Percentiles rank a stretch among this genome's conserved stretches.
phyloP scores from a whole-genome alignment of 176 grass and related monocot genomes.

The Otatea glauca region DNA sequence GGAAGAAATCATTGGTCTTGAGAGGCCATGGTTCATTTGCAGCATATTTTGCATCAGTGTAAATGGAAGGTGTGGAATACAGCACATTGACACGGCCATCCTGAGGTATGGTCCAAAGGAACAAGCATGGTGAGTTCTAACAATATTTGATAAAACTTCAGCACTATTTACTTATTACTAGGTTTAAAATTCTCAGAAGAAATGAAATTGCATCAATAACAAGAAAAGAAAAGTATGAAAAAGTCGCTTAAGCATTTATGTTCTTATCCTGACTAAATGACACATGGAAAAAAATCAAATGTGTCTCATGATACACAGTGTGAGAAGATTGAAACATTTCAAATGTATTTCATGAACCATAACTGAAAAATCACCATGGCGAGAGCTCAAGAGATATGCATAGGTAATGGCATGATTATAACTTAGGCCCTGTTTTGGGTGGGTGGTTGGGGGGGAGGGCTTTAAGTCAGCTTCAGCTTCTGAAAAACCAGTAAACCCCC shows the following conservation, averaged over 20 bases:
- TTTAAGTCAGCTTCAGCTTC: too few relatives aligned
- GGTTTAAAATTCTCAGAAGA: slow-evolving; percentile 8
- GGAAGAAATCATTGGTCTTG: slow-evolving; percentile 97
- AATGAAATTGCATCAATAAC: neutral
- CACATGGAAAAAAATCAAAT: slow-evolving; percentile 31
- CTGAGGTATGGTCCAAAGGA: slow-evolving; percentile 51
- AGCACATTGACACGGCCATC: slow-evolving; percentile 96
- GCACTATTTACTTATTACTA: neutral
- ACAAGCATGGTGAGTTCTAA: slow-evolving; percentile 35
- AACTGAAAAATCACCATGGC: slow-evolving; percentile 30
- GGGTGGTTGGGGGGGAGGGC: too few relatives aligned
- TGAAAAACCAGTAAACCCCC: too few relatives aligned
- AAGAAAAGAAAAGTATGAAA: slow-evolving; percentile 9
- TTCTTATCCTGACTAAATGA: neutral
- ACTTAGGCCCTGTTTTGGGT: neutral
- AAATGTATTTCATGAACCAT: slow-evolving; percentile 31
- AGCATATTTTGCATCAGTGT: slow-evolving; percentile 95
- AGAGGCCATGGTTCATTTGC: slow-evolving; percentile 83
- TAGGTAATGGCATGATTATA: neutral
- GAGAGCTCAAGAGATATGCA: slow-evolving; percentile 4
- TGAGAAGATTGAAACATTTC: neutral
- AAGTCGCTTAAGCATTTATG: neutral
- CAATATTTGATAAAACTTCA: slow-evolving; percentile 19
- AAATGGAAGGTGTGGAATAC: slow-evolving; percentile 98
- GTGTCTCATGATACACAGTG: slow-evolving; percentile 13